Percentiles rank a stretch among this genome's conserved stretches.
These are phyloP conservation scores for Batkoa obscura DNA, from an alignment of 371 early-diverging fungal genomes.

Conservation along the genomic window DNA sequence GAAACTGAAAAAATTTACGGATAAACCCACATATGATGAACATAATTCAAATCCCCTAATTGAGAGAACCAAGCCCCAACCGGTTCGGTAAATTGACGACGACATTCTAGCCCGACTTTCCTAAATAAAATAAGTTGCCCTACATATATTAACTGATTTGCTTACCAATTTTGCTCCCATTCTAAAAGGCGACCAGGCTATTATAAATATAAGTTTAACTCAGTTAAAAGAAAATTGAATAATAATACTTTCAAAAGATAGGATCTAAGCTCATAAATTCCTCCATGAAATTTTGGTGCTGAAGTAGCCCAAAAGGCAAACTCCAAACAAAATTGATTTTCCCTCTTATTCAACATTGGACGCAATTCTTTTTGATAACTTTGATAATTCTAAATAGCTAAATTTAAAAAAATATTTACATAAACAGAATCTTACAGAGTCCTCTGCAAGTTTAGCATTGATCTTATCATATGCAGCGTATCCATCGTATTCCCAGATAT, in stretches of 20 bases:
- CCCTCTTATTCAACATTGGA: conserved; percentile 46
- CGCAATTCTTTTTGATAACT: conserved; percentile 40
- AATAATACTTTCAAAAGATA: conserved; percentile 48
- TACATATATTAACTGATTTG: not conserved
- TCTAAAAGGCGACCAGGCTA: conserved; percentile 76
- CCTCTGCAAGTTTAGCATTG: conserved; percentile 10
- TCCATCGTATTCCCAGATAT: conserved; percentile 85
- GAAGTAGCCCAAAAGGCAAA: conserved; percentile 82
- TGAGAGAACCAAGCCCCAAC: conserved; percentile 94
- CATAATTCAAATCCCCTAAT: conserved; percentile 66
- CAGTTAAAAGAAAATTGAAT: not conserved
- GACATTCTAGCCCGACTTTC: conserved; percentile 68
- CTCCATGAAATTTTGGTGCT: conserved; percentile 46
- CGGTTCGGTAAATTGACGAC: conserved; percentile 68
- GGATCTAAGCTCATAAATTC: conserved; percentile 78
- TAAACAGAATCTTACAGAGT: not conserved
- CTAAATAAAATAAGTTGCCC: conserved; percentile 7
- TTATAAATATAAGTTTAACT: not conserved
- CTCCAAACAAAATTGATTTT: conserved; percentile 73
- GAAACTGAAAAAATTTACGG: conserved; percentile 24
- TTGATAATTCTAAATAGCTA: conserved; percentile 19
- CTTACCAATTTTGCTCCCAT: conserved; percentile 74
- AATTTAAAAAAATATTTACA: not conserved
- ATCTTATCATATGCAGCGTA: conserved; percentile 57
- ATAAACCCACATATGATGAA: conserved; percentile 88